Evolutionary conservation across 129 eudicot species (phyloP).

Genomic region (Mikania micrantha): DNA sequence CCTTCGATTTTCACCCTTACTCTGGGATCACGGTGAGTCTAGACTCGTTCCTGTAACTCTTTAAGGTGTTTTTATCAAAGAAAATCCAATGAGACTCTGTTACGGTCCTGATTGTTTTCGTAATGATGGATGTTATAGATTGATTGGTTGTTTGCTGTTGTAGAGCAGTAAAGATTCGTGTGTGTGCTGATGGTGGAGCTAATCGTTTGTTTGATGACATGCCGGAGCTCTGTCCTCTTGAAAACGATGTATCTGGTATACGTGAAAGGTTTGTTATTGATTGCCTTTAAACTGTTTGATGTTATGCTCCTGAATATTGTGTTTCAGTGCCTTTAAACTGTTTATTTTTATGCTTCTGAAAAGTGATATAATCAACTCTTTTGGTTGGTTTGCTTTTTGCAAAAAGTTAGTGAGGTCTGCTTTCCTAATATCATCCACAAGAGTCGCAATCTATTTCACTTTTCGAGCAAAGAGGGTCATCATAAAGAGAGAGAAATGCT

Average conservation of each 20-base stretch:
- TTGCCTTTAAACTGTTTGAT: not conserved
- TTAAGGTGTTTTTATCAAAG: too few relatives aligned
- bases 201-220: conserved; percentile 39
- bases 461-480: not conserved
- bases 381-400: conserved; percentile 4
- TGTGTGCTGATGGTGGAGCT: conserved; percentile 54
- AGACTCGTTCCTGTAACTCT: not conserved
- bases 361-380: not conserved
- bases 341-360: conserved; percentile 7
- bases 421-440: not conserved
- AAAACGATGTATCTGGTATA: conserved; percentile 10
- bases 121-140: not conserved
- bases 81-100: too few relatives aligned
- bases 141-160: conserved; percentile 7
- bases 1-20: conserved; percentile 25
- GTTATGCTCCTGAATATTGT: not conserved
- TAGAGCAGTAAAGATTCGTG: conserved; percentile 44
- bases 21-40: conserved; percentile 37
- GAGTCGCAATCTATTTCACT: not conserved
- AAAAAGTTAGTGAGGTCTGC: conserved; percentile 2
- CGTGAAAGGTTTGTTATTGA: conserved; percentile 18
- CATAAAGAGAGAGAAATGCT: not conserved
- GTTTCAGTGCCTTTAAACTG: not conserved
- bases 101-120: too few relatives aligned
- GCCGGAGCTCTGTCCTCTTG: conserved; percentile 27